A percentile compares a stretch with the other conserved stretches of the same genome.
These are phyloP conservation scores for Gloeophyllum trabeum DNA, from an alignment of 768 basidiomycete species.

Conservation along the genomic window DNA sequence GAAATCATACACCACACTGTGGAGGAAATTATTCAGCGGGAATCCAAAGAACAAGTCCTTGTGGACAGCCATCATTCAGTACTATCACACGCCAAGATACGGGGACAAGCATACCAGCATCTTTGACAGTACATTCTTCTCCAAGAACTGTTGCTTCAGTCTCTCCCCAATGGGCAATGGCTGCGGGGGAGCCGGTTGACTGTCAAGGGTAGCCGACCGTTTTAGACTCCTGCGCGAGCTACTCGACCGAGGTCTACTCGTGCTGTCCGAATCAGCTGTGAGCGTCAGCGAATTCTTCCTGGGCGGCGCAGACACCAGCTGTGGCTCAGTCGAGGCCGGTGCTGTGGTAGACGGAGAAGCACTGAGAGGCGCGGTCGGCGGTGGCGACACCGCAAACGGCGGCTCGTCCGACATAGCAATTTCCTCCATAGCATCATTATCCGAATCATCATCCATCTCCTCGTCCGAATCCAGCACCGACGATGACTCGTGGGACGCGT, in stretches of 20 bases:
- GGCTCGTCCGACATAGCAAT: constrained; percentile 67
- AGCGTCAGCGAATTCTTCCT: constrained; percentile 16
- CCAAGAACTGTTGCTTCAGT: constrained; percentile 70
- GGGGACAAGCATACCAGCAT: constrained; percentile 52
- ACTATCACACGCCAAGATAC: constrained; percentile 2
- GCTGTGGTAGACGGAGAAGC: neutral
- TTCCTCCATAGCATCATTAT: constrained; percentile 77
- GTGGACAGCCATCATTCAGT: constrained; percentile 1
- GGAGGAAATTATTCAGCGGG: constrained; percentile 96
- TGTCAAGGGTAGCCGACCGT: constrained; percentile 21
- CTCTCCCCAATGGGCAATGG: constrained; percentile 65
- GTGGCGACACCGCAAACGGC: neutral
- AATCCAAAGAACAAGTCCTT: constrained; percentile 94
- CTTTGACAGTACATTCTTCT: constrained; percentile 61
- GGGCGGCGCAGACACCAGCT: no score
- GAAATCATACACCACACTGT: constrained; percentile 92
- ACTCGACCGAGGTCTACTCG: constrained; percentile 23
- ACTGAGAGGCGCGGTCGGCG: neutral
- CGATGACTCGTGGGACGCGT: constrained; percentile 35
- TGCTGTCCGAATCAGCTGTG: no score
- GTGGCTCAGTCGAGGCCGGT: neutral
- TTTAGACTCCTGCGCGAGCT: constrained; percentile 48
- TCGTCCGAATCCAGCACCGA: constrained; percentile 58
- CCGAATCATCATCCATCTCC: constrained; percentile 67
- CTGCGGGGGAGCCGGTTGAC: constrained; percentile 21